A percentile compares a stretch with the other conserved stretches of the same genome.
phyloP scores from a whole-genome alignment of 345 rosid species.

The Excoecaria agallocha region DNA sequence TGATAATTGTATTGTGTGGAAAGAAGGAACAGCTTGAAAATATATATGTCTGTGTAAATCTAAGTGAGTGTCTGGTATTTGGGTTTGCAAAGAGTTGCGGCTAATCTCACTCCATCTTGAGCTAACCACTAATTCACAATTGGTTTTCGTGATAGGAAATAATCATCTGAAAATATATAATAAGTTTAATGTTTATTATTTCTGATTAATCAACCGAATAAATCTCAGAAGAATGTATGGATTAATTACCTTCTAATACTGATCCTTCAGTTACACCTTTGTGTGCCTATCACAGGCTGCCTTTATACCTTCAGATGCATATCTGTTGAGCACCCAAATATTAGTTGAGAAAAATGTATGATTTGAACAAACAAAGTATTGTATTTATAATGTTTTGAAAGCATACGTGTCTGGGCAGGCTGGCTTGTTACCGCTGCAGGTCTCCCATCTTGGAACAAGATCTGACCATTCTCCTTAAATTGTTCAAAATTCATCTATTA shows the following conservation, averaged over 20 bases:
- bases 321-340: conserved; percentile 36
- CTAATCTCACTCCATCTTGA: conserved; percentile 81
- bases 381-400: neutral
- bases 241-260: too few relatives aligned
- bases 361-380: neutral
- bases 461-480: conserved; percentile 67
- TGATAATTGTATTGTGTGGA: too few relatives aligned
- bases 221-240: too few relatives aligned
- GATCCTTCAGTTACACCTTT: conserved; percentile 62
- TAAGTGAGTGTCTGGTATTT: too few relatives aligned
- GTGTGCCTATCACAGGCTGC: conserved; percentile 90
- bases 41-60: too few relatives aligned
- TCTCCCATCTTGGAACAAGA: conserved; percentile 65
- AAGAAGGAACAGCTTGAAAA: too few relatives aligned
- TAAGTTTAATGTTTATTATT: too few relatives aligned
- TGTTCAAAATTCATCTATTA: neutral
- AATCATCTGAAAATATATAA: too few relatives aligned
- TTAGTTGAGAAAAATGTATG: too few relatives aligned
- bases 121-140: conserved; percentile 63
- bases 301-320: conserved; percentile 77
- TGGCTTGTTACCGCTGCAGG: conserved; percentile 49
- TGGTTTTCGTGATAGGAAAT: too few relatives aligned
- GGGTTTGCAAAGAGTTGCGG: conserved; percentile 85
- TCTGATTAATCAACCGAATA: too few relatives aligned
- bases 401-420: conserved; percentile 72